Base-by-base conservation (phyloP, 495 filamentous ascomycete species). In the Choiromyces venosus region DNA sequence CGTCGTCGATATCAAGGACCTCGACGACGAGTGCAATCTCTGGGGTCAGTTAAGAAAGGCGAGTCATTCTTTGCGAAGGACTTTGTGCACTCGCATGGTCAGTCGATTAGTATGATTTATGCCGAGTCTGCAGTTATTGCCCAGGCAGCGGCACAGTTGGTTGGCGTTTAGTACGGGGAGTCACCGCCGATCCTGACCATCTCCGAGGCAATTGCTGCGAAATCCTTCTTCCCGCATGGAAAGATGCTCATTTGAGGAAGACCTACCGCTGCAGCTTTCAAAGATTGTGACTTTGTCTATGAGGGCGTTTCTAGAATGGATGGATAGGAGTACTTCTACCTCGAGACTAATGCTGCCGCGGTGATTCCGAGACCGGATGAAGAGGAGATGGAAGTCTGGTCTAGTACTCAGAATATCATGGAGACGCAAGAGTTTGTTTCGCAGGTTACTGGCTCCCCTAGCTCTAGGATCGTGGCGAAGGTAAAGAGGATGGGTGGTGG, bases 161-260 rank as follows among this genome's bases (percentile, higher is more conserved):
- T 84, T 14, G 73, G 76, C 39, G 73, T 84, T 33, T 78, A 75
- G 16, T 84, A 84, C 37, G 83, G 84, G 65, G 80, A 83, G 36
- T 71, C 83, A 6, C 82, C 83, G 1, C 72, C 76, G 12, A 83
- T 84, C 40, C 66, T 84, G 4, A 84, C 82, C 5, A 84, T 84
- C 65, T 87, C 88, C 70, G 86, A 89, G 71, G 83, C 83, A 0
- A 84, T 84, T 46, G 69, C 82, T 65, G 83, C 83, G 18, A 77
- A 80, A 0, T 84, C 82, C 56, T 84, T 80, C 65, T 83, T 81
- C 68, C 69, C 73, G 5, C 72, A 83, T 66, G 73, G 74, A 2
- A 79, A 80, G 52, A 61, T 78, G 29, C 64, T 84, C 4, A 83
- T 80, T 73, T 81, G 83, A 39, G 83, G 83, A 14, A 73, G 36